phyloP scores from a whole-genome alignment of 306 rosid species.

The Medicago truncatula region DNA sequence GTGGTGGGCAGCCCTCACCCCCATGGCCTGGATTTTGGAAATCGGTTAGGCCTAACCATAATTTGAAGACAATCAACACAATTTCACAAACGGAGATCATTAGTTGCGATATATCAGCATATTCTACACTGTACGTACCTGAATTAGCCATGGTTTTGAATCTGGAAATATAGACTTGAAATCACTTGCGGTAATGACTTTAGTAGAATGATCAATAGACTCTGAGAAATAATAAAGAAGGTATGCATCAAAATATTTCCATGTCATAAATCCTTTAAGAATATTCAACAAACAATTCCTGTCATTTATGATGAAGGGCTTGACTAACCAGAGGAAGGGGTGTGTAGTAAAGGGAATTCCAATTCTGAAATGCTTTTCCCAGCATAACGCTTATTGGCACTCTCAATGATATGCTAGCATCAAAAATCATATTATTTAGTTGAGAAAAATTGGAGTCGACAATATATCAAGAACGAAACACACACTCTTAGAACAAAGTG shows the following conservation, averaged over 20 bases:
- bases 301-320: conserved; percentile 26
- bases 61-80: conserved; percentile 1
- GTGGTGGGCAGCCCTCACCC: neutral
- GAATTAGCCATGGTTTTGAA: conserved; percentile 65
- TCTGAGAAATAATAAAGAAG: conserved; percentile 49
- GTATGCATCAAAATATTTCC: conserved; percentile 36
- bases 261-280: neutral
- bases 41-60: neutral
- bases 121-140: conserved; percentile 52
- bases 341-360: conserved; percentile 68
- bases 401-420: conserved; percentile 72
- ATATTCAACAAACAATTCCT: neutral
- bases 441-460: conserved; percentile 9
- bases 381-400: conserved; percentile 57
- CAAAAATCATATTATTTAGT: conserved; percentile 41
- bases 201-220: conserved; percentile 54
- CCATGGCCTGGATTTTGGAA: neutral
- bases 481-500: conserved; percentile 17
- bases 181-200: conserved; percentile 58
- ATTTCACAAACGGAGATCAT: conserved; percentile 15
- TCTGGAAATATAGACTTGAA: conserved; percentile 67
- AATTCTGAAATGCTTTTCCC: conserved; percentile 61
- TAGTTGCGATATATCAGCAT: conserved; percentile 32
- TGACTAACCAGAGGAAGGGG: conserved; percentile 64
- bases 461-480: conserved; percentile 23